Percentiles rank a stretch among this genome's conserved stretches.
Evolutionary conservation across 1,139 yeast genomes (phyloP).

Genomic region (Protomyces pachydermus): DNA sequence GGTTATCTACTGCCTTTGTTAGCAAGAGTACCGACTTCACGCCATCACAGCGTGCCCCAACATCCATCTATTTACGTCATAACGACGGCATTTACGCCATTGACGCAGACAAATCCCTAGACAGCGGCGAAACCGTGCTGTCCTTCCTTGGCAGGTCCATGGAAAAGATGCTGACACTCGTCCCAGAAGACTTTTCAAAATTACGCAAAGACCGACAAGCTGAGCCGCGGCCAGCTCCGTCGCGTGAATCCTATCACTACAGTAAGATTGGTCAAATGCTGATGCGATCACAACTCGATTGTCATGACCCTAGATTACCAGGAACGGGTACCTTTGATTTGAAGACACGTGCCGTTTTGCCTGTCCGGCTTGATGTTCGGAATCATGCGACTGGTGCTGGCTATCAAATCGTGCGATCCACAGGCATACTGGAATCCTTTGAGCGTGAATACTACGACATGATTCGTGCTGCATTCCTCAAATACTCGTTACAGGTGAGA

Average conservation of each 20-base stretch:
- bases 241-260: conserved; percentile 55
- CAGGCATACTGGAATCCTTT: conserved; percentile 69
- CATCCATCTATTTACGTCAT: conserved; percentile 44
- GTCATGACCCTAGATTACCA: conserved; percentile 69
- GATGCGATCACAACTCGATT: conserved; percentile 88
- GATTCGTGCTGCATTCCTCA: conserved; percentile 68
- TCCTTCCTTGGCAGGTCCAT: conserved; percentile 52
- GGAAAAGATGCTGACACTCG: conserved; percentile 34
- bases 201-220: conserved; percentile 36
- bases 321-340: conserved; percentile 90
- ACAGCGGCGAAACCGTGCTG: conserved; percentile 59
- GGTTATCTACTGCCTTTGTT: conserved; percentile 46
- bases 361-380: conserved; percentile 67
- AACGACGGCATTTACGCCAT: conserved; percentile 53
- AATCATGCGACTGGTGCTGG: conserved; percentile 50
- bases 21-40: conserved; percentile 32
- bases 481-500: conserved; percentile 84
- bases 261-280: conserved; percentile 63
- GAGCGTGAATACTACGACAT: conserved; percentile 75
- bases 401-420: conserved; percentile 58
- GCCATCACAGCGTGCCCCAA: conserved; percentile 44
- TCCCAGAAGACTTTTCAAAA: conserved; percentile 43
- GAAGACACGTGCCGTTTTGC: conserved; percentile 85
- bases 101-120: conserved; percentile 65
- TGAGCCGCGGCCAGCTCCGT: conserved; percentile 28